A percentile compares a stretch with the other conserved stretches of the same genome.
Evolutionary conservation across 257 asterid species (phyloP).

Genomic region (Rhazya stricta): DNA sequence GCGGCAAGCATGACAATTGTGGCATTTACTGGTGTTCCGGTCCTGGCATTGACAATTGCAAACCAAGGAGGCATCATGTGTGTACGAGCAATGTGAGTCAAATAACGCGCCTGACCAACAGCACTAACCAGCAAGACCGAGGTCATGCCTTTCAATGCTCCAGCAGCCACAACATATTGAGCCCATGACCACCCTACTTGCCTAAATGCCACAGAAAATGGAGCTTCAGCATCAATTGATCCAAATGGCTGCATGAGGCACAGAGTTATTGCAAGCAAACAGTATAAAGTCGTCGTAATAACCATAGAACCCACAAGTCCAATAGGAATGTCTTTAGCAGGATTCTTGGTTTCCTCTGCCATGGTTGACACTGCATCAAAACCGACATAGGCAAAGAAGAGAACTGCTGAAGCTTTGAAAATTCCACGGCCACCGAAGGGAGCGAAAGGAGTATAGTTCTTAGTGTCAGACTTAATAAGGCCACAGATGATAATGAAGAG

Average conservation of each 20-base stretch:
- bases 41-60: constrained; percentile 46
- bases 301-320: constrained; percentile 70
- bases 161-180: constrained; percentile 54
- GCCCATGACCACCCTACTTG: constrained; percentile 61
- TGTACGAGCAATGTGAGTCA: constrained; percentile 63
- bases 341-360: constrained; percentile 74
- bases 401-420: constrained; percentile 54
- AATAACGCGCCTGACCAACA: constrained; percentile 69
- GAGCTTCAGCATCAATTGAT: constrained; percentile 43
- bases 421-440: constrained; percentile 56
- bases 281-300: constrained; percentile 49
- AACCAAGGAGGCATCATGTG: constrained; percentile 81
- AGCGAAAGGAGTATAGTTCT: constrained; percentile 39
- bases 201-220: constrained; percentile 55
- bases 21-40: constrained; percentile 62
- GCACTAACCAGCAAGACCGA: constrained; percentile 55
- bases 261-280: constrained; percentile 47
- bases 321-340: constrained; percentile 56
- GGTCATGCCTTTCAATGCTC: constrained; percentile 68
- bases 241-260: constrained; percentile 58
- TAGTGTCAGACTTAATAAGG: constrained; percentile 38
- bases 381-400: constrained; percentile 68
- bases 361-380: constrained; percentile 67
- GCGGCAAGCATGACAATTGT: constrained; percentile 42
- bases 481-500: constrained; percentile 51